A percentile compares a stretch with the other conserved stretches of the same genome.
phyloP scores from a whole-genome alignment of 2,329 filamentous ascomycete genomes.

The Colletotrichum cereale region DNA sequence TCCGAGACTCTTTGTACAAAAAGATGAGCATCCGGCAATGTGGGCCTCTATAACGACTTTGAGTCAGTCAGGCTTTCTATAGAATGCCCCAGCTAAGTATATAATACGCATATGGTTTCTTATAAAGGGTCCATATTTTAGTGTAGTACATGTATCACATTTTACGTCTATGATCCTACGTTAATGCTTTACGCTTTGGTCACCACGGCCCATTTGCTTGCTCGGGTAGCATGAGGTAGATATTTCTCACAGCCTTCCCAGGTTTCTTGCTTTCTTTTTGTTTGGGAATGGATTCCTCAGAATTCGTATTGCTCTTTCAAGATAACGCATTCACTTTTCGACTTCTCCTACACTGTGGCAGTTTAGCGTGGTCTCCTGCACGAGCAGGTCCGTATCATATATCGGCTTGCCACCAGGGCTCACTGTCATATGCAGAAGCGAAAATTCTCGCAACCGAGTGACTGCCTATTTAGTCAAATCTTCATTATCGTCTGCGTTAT shows the following conservation, averaged over 20 bases:
- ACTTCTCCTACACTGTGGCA: neutral
- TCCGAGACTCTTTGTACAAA: too few species aligned
- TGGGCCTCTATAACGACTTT: too few species aligned
- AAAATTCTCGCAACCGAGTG: neutral
- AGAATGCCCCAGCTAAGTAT: too few species aligned
- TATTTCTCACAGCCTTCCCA: too few species aligned
- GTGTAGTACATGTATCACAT: too few species aligned
- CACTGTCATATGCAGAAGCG: neutral
- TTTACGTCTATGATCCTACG: too few species aligned
- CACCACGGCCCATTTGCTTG: neutral
- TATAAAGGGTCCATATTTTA: too few species aligned
- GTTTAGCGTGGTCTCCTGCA: neutral
- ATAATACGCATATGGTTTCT: too few species aligned
- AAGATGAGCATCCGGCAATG: too few species aligned
- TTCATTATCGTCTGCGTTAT: neutral
- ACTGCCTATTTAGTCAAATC: neutral
- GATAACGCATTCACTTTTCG: neutral
- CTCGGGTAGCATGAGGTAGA: neutral
- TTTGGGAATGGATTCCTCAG: neutral
- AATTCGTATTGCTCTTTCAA: neutral
- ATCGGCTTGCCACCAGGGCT: neutral
- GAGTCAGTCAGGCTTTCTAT: too few species aligned
- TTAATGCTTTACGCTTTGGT: neutral
- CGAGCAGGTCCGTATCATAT: neutral
- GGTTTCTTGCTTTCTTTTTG: neutral